phyloP scores from a whole-genome alignment of 768 basidiomycete genomes.

The Suillus sp. region DNA sequence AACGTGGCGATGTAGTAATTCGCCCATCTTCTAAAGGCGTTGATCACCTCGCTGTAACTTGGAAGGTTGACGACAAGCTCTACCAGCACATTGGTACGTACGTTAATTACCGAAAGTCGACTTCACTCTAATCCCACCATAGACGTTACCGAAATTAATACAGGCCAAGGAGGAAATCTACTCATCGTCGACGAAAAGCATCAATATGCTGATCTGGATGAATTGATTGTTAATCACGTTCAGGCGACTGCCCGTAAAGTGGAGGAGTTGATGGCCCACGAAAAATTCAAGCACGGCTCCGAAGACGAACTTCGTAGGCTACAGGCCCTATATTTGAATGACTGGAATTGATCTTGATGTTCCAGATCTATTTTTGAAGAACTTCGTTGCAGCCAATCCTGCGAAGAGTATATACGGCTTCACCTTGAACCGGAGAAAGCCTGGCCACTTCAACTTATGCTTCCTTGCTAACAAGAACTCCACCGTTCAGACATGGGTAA shows the following conservation, averaged over 20 bases:
- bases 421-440: conserved; percentile 82
- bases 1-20: conserved; percentile 95
- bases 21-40: conserved; percentile 93
- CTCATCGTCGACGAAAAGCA: conserved; percentile 78
- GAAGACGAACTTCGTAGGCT: conserved; percentile 92
- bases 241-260: conserved; percentile 92
- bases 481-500: conserved; percentile 88
- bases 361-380: conserved; percentile 83
- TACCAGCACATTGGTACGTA: conserved; percentile 93
- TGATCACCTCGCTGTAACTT: conserved; percentile 94
- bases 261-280: conserved; percentile 92
- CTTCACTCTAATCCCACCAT: conserved; percentile 15
- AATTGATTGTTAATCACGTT: conserved; percentile 95
- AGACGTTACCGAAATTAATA: conserved; percentile 85
- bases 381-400: conserved; percentile 90
- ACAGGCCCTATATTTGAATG: conserved; percentile 2
- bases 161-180: conserved; percentile 67
- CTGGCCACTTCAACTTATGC: conserved; percentile 91
- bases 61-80: conserved; percentile 96
- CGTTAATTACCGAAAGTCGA: background rate
- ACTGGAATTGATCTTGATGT: conserved; percentile 3
- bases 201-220: conserved; percentile 91
- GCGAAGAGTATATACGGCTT: conserved; percentile 96
- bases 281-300: conserved; percentile 88
- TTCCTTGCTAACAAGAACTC: conserved; percentile 94